Conservation (phyloP, 73 alveolate species). For the Tetrahymena malaccensis region DNA sequence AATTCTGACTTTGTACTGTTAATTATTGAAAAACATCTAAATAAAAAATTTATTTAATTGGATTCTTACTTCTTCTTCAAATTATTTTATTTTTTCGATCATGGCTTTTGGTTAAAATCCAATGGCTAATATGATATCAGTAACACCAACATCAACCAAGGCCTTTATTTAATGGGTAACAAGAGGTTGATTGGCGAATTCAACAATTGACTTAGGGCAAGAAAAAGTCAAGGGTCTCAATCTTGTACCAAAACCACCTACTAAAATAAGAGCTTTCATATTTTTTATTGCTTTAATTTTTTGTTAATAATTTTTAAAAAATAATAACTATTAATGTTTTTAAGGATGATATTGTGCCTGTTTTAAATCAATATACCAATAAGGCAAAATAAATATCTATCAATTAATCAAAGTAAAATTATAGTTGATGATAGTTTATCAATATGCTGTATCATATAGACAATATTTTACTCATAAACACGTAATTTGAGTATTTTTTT, state of each 20-base stretch:
- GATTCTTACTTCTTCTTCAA: conserved; percentile 22
- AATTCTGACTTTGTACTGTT: conserved; percentile 54
- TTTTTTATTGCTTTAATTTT: background rate
- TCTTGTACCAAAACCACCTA: conserved; percentile 95
- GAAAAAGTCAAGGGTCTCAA: conserved; percentile 89
- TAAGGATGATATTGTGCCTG: background rate
- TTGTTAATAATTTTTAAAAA: background rate
- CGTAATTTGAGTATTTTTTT: background rate
- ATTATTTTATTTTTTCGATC: conserved; percentile 41
- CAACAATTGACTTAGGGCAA: conserved; percentile 83
- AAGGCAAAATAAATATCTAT: too few relatives aligned
- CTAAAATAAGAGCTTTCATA: conserved; percentile 79
- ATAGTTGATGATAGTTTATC: background rate
- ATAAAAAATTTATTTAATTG: background rate
- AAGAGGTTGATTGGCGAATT: conserved; percentile 84
- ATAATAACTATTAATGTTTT: background rate
- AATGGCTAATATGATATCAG: conserved; percentile 86
- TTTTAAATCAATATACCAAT: too few relatives aligned
- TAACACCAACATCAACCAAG: conserved; percentile 87
- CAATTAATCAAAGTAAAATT: background rate
- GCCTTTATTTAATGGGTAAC: conserved; percentile 86
- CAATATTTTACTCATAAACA: background rate
- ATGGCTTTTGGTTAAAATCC: conserved; percentile 80
- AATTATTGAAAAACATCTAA: background rate
- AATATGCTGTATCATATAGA: background rate